Percentiles rank a stretch among this genome's conserved stretches.
These are phyloP conservation scores for Komagataella ulmi DNA, from an alignment of 805 yeast species.

Conservation along the genomic window DNA sequence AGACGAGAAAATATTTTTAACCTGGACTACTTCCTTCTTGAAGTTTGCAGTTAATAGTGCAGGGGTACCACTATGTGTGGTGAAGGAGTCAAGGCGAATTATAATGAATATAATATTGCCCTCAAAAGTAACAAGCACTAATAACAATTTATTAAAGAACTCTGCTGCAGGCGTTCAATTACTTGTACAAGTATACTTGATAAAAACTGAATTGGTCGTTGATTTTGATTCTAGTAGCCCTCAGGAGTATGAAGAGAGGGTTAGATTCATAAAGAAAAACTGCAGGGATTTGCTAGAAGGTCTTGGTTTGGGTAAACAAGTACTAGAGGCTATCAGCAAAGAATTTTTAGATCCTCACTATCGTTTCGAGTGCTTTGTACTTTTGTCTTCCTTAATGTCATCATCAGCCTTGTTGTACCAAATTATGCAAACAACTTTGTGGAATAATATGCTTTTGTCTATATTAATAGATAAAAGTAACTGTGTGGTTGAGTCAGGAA, in stretches of 20 bases:
- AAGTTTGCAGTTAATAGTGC: not conserved
- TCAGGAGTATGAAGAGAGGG: constrained; percentile 32
- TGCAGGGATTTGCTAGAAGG: constrained; percentile 24
- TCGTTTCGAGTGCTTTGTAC: constrained; percentile 24
- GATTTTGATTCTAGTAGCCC: constrained; percentile 1
- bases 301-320: constrained; percentile 26
- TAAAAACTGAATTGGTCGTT: not conserved
- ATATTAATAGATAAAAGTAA: constrained; percentile 28
- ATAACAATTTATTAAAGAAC: no score
- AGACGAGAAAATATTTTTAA: not conserved
- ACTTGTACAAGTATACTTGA: no score
- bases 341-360: constrained; percentile 18
- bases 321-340: constrained; percentile 22
- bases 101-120: not conserved
- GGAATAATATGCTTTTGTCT: constrained; percentile 21
- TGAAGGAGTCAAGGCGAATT: not conserved
- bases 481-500: constrained; percentile 22
- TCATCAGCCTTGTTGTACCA: constrained; percentile 8
- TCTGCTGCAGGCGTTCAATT: not conserved
- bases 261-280: constrained; percentile 32
- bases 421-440: constrained; percentile 22
- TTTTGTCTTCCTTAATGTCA: constrained; percentile 23
- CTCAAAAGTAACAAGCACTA: not conserved
- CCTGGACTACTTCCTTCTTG: not conserved
- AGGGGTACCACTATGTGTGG: not conserved